Evolutionary conservation across 306 rosid genomes (phyloP).

Genomic region (Prunus mume): DNA sequence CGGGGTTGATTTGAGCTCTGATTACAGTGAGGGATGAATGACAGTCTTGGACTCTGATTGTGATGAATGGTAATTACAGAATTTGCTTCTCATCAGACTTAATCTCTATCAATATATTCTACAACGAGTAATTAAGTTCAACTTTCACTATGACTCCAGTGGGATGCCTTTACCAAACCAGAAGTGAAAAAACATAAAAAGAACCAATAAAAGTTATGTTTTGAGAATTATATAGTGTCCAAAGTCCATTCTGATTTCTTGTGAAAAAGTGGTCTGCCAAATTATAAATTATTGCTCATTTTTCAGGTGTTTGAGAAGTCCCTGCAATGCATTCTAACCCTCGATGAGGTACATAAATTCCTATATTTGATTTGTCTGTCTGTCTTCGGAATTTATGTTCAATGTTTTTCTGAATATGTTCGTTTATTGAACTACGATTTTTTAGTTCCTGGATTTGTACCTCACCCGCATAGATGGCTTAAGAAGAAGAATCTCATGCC

Average conservation of each 20-base stretch:
- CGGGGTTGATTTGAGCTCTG: not conserved
- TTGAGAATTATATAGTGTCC: not conserved
- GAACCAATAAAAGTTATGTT: not conserved
- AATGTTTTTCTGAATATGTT: not conserved
- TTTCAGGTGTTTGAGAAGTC: constrained; percentile 80
- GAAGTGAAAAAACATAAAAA: not conserved
- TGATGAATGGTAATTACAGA: not conserved
- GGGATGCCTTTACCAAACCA: not conserved
- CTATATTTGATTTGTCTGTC: constrained; percentile 3
- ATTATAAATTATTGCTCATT: constrained; percentile 8
- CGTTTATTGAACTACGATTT: constrained; percentile 22
- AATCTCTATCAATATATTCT: not conserved
- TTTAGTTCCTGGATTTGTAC: constrained; percentile 83
- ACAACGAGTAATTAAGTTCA: not conserved
- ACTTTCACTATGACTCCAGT: not conserved
- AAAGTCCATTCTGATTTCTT: not conserved
- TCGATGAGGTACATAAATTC: constrained; percentile 59
- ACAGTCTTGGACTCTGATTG: not conserved
- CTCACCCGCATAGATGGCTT: constrained; percentile 88
- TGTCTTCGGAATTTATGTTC: not conserved
- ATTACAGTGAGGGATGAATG: not conserved
- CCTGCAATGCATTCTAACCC: constrained; percentile 56
- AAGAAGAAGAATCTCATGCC: constrained; percentile 70
- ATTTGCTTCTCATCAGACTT: not conserved
- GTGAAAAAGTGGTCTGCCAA: not conserved